Percentiles rank a stretch among this genome's conserved stretches.
phyloP scores from a whole-genome alignment of 2,329 filamentous ascomycete species.

The Alternaria sp. region DNA sequence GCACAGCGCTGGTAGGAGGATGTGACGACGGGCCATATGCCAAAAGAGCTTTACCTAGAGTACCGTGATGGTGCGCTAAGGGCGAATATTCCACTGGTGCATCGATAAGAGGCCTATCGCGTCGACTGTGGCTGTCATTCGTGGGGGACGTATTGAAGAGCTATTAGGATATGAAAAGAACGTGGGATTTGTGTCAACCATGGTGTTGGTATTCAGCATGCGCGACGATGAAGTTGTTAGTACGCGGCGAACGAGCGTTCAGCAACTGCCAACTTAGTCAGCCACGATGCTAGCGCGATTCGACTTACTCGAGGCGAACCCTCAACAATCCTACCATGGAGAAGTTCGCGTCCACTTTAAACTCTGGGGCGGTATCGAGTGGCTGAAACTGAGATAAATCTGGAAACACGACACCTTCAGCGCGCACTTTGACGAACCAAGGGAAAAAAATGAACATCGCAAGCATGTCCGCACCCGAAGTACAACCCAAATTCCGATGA shows the following conservation, averaged over 20 bases:
- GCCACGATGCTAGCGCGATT: not conserved
- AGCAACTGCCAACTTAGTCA: not conserved
- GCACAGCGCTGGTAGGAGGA: not conserved
- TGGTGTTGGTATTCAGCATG: slow-evolving; percentile 4
- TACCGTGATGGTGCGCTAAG: slow-evolving; percentile 21
- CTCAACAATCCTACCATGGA: not conserved
- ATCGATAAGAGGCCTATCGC: not conserved
- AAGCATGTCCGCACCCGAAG: not conserved
- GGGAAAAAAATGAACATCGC: not conserved
- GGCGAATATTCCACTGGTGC: slow-evolving; percentile 6
- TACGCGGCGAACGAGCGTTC: not conserved
- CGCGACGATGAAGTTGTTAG: not conserved
- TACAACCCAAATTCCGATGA: not conserved
- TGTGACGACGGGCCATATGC: slow-evolving; percentile 1
- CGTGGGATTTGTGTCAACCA: not conserved
- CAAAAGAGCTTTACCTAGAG: slow-evolving; percentile 6
- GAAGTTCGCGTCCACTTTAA: not conserved
- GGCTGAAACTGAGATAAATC: not conserved
- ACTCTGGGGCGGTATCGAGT: not conserved
- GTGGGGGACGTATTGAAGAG: not conserved
- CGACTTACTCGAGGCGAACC: not conserved
- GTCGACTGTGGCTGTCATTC: not conserved
- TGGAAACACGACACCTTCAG: not conserved
- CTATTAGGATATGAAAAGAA: not conserved
- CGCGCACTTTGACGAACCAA: not conserved